phyloP scores from a whole-genome alignment of 345 rosid genomes.

The Euclidium syriacum region DNA sequence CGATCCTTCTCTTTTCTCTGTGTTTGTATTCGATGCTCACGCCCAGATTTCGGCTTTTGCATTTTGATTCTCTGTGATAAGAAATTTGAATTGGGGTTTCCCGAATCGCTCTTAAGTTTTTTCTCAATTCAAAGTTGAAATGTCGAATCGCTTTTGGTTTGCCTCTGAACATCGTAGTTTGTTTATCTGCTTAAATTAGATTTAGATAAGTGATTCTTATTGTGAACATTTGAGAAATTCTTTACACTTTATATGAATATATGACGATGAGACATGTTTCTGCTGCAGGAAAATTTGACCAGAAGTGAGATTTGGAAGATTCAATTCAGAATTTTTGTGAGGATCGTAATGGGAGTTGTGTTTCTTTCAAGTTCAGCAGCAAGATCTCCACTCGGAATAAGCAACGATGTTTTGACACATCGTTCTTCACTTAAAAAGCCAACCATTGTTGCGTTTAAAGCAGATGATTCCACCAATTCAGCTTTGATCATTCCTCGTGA shows the following conservation, averaged over 20 bases:
- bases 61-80: conserved; percentile 7
- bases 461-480: conserved; percentile 45
- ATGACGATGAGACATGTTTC: neutral
- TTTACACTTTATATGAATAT: neutral
- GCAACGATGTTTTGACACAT: conserved; percentile 36
- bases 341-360: conserved; percentile 81
- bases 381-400: conserved; percentile 55
- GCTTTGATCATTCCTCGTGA: conserved; percentile 46
- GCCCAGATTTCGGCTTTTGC: neutral
- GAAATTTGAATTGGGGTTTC: neutral
- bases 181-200: neutral
- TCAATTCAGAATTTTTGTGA: conserved; percentile 21
- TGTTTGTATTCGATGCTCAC: neutral
- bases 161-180: neutral
- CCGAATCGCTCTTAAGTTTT: neutral
- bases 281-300: neutral
- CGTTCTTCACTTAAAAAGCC: conserved; percentile 43
- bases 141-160: neutral
- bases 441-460: conserved; percentile 62
- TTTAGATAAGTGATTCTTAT: neutral
- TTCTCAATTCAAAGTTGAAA: neutral
- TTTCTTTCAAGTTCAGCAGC: conserved; percentile 80
- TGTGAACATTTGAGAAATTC: neutral
- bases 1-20: neutral
- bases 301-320: conserved; percentile 9